Percentiles rank a stretch among this genome's conserved stretches.
phyloP scores from a whole-genome alignment of 179 eudicot genomes.

The Beta corolliflora region DNA sequence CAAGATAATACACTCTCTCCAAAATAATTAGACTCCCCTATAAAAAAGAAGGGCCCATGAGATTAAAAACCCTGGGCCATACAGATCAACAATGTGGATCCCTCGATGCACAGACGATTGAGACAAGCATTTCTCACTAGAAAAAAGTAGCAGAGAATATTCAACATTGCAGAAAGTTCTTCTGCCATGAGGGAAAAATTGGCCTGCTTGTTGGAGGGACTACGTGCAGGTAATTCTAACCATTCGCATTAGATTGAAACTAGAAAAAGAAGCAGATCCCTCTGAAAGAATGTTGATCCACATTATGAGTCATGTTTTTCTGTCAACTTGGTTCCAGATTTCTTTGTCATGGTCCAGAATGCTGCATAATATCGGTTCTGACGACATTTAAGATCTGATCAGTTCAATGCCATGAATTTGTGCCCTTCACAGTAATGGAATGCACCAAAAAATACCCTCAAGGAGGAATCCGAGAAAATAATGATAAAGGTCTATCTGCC shows the following conservation, averaged over 20 bases:
- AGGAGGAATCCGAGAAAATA: too few species aligned
- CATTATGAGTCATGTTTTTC: slow-evolving; percentile 25
- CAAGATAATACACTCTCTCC: background rate
- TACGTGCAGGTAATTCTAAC: background rate
- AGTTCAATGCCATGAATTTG: background rate
- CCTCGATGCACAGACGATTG: background rate
- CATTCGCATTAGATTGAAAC: background rate
- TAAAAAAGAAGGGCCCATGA: background rate
- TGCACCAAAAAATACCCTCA: background rate
- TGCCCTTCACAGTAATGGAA: background rate
- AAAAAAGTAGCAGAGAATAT: background rate
- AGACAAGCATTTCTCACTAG: background rate
- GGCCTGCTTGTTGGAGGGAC: background rate
- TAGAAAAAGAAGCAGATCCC: background rate
- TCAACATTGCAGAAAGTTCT: background rate
- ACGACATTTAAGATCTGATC: slow-evolving; percentile 13
- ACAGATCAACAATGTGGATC: background rate
- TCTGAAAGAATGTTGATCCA: slow-evolving; percentile 1
- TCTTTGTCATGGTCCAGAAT: slow-evolving; percentile 78
- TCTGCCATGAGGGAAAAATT: background rate
- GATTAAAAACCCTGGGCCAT: background rate
- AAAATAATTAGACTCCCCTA: background rate
- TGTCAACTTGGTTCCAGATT: slow-evolving; percentile 13
- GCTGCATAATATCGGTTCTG: slow-evolving; percentile 77
- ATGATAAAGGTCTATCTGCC: too few species aligned